A percentile compares a stretch with the other conserved stretches of the same genome.
Conservation (phyloP, 2,329 filamentous ascomycete genomes). For the Diaporthe sp. region DNA sequence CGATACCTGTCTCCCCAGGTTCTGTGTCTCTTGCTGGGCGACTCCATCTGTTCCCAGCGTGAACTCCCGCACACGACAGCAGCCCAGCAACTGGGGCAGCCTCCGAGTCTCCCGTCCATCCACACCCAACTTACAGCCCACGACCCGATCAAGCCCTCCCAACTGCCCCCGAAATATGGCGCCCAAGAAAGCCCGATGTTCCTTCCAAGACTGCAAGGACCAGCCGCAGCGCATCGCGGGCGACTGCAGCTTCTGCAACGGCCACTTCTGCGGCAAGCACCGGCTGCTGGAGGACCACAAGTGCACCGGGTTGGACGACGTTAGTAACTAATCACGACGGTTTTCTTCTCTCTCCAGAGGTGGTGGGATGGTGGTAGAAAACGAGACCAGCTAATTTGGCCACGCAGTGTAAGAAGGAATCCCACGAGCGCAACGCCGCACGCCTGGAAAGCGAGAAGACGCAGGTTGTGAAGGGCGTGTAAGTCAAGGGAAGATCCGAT, state of each 20-base stretch:
- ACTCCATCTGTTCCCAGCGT: neutral
- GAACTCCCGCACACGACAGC: neutral
- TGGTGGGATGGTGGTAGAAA: constrained; percentile 42
- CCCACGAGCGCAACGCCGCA: constrained; percentile 91
- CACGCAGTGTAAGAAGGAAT: constrained; percentile 90
- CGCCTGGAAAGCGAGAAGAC: constrained; percentile 94
- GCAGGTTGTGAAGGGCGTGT: constrained; percentile 92
- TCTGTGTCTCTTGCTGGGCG: neutral
- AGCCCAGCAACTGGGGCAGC: neutral
- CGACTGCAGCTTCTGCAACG: constrained; percentile 94
- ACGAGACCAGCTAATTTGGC: neutral
- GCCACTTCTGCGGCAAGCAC: constrained; percentile 96
- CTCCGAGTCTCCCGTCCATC: neutral
- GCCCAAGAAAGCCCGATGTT: constrained; percentile 86
- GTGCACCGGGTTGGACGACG: constrained; percentile 91
- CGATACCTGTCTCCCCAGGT: too few relatives aligned
- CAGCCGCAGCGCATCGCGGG: constrained; percentile 94
- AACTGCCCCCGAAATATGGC: constrained; percentile 60
- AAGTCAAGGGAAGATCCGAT: constrained; percentile 46
- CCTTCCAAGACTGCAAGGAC: constrained; percentile 89
- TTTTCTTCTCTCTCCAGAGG: constrained; percentile 33
- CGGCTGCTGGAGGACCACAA: constrained; percentile 94
- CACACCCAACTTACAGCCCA: too few relatives aligned
- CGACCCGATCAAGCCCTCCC: too few relatives aligned
- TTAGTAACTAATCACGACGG: constrained; percentile 58